phyloP scores from a whole-genome alignment of 2,329 filamentous ascomycete genomes.

The Mycosphaerella sp. region DNA sequence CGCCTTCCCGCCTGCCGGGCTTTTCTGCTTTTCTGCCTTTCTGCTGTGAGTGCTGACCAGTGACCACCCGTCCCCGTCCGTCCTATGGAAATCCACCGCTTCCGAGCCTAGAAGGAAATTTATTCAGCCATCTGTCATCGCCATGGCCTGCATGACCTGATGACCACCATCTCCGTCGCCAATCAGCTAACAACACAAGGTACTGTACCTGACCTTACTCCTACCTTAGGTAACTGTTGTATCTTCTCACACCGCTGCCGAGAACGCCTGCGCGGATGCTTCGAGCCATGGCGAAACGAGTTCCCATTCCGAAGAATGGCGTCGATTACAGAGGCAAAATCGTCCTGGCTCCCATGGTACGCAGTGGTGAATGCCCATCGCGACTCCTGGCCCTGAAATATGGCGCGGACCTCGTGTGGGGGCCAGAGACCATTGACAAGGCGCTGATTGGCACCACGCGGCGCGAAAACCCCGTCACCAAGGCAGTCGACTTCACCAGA shows the following conservation, averaged over 20 bases:
- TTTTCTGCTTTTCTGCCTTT: no score
- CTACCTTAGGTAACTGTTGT: no score
- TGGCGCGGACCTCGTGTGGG: conserved; percentile 92
- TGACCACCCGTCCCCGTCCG: no score
- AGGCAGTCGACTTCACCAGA: conserved; percentile 79
- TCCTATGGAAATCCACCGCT: no score
- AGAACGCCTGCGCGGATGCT: conserved; percentile 20
- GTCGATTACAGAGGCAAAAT: conserved; percentile 92
- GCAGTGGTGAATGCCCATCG: conserved; percentile 90
- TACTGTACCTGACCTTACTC: no score
- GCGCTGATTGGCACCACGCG: conserved; percentile 83
- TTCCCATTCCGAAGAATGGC: conserved; percentile 78
- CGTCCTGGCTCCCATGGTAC: conserved; percentile 83
- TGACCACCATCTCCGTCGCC: neutral
- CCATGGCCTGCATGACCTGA: neutral
- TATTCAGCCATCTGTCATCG: neutral
- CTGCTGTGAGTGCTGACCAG: no score
- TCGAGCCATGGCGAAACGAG: conserved; percentile 46
- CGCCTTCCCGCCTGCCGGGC: no score
- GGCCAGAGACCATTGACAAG: conserved; percentile 89
- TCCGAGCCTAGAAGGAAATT: no score
- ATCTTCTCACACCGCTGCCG: conserved; percentile 13
- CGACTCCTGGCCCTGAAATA: conserved; percentile 86
- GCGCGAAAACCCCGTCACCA: conserved; percentile 66
- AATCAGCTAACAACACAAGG: neutral